These are phyloP conservation scores for Fusarium domesticum DNA, from an alignment of 2,329 filamentous ascomycete genomes.

Conservation along the genomic window DNA sequence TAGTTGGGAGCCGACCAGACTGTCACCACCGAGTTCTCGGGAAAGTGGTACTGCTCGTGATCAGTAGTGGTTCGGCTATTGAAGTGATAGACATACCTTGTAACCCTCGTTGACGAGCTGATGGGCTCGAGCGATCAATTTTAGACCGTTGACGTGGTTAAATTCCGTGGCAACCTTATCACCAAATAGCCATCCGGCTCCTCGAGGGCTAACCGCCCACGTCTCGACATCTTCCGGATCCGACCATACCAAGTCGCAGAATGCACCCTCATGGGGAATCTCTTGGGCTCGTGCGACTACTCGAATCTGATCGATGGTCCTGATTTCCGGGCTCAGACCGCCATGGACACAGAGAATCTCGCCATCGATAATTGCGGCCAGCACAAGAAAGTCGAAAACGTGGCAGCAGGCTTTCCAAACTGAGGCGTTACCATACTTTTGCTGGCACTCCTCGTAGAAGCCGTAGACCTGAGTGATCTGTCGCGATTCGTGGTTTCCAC, in stretches of 20 bases:
- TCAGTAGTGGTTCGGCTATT: conserved; percentile 26
- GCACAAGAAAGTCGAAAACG: conserved; percentile 96
- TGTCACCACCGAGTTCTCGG: conserved; percentile 91
- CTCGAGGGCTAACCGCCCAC: conserved; percentile 89
- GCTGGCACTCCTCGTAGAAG: conserved; percentile 97
- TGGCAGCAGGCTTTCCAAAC: conserved; percentile 99
- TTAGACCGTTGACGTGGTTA: conserved; percentile 93
- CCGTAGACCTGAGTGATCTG: conserved; percentile 98
- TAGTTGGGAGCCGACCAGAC: conserved; percentile 98
- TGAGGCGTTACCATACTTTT: conserved; percentile 97
- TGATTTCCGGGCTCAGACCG: conserved; percentile 82
- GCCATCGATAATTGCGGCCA: conserved; percentile 96
- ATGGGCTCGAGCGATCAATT: conserved; percentile 93
- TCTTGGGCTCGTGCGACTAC: conserved; percentile 97
- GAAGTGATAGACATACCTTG: conserved; percentile 58
- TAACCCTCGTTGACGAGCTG: conserved; percentile 98
- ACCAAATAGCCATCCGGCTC: conserved; percentile 97
- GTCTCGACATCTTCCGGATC: conserved; percentile 97
- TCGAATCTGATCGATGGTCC: conserved; percentile 98
- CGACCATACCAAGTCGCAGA: conserved; percentile 97
- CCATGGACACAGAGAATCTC: conserved; percentile 98
- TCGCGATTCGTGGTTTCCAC: conserved; percentile 95
- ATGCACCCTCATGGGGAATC: conserved; percentile 96
- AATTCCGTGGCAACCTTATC: conserved; percentile 98
- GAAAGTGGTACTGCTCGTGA: conserved; percentile 73